A percentile compares a stretch with the other conserved stretches of the same genome.
These are phyloP conservation scores for Cercophora samala DNA, from an alignment of 495 filamentous ascomycete species.

Conservation along the genomic window DNA sequence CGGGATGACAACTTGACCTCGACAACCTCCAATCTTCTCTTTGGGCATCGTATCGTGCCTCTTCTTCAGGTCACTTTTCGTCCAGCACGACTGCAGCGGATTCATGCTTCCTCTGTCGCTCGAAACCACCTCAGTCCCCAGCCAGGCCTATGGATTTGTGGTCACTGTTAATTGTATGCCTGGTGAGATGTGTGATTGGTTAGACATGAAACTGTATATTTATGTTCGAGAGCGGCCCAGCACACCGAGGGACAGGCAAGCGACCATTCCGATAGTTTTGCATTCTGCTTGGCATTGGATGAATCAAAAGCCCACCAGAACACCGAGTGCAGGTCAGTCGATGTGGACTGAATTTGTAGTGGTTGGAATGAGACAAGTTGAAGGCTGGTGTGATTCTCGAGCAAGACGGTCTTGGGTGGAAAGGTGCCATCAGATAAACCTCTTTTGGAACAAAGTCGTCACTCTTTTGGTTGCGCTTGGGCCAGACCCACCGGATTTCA, in stretches of 20 bases:
- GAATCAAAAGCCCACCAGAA: too few species aligned
- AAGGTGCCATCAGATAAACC: slow-evolving; percentile 15
- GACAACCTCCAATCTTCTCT: slow-evolving; percentile 42
- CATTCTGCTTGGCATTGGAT: too few species aligned
- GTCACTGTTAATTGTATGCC: neutral
- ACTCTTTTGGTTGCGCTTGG: neutral
- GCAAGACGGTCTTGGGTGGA: neutral
- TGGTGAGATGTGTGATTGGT: neutral
- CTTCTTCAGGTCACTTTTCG: slow-evolving; percentile 53
- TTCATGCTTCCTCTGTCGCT: slow-evolving; percentile 28
- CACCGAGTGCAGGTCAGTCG: too few species aligned
- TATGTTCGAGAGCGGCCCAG: neutral
- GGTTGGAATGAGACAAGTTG: too few species aligned
- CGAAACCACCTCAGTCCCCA: neutral
- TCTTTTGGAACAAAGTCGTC: slow-evolving; percentile 16
- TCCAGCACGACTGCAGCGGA: slow-evolving; percentile 37
- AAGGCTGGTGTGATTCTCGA: too few species aligned
- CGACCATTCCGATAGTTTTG: too few species aligned
- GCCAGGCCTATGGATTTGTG: neutral
- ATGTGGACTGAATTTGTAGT: too few species aligned
- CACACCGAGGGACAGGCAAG: neutral
- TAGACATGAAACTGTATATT: neutral
- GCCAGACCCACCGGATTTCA: slow-evolving; percentile 1
- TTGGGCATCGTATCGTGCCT: slow-evolving; percentile 49
- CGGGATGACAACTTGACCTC: too few species aligned